Base-by-base conservation (phyloP, 164 flowering plant genomes). In the Vitis rotundifolia region DNA sequence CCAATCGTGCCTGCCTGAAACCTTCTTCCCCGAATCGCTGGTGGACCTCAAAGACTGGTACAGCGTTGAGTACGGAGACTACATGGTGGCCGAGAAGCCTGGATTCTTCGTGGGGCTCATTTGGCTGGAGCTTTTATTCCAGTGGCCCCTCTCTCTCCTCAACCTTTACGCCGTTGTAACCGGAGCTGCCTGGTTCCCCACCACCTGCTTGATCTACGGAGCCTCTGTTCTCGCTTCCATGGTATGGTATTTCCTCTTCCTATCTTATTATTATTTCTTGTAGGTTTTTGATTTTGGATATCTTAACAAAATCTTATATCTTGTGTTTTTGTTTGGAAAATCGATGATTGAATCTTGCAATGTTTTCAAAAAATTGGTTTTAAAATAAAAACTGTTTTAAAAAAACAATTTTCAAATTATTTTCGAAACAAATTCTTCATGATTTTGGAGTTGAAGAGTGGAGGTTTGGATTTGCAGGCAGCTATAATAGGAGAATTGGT, bases 181-280 rank as follows among this genome's bases (percentile, higher is more conserved):
- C 8, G 55, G 63, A 19, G 86, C 82, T 67, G 54, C 83, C 5
- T 92, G 97, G 93, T 68, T 80, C 29, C 49, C 10, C 58, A 86
- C 88, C 64, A 79, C 92, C 37, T 90, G 92, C 73, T 83, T 90
- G 83, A 71, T 89, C 59, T 84, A 84, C 73, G 97, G 95, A n/a
- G 89, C 66, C 67, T 86, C 88, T 29, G 61, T 78, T 56, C 61
- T 77, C 75, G 77, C 88, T 11, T 61, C 81, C 68, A 80, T 90
- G 97, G 44, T 37, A 80, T 90, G 97, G 44, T 37, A 14, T 14
- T 68, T 37, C 12, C 31, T 28, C 18, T 55, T 67, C 26, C 52
- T 11, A 54, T 53, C 4, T 10, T 37, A 51, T 8, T 8, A 14
- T 53, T 62, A 16, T 53, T 19, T 16, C 54, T 2, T 12, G 52